phyloP scores from a whole-genome alignment of 2,329 filamentous ascomycete genomes.

The Trichoderma lentiforme region DNA sequence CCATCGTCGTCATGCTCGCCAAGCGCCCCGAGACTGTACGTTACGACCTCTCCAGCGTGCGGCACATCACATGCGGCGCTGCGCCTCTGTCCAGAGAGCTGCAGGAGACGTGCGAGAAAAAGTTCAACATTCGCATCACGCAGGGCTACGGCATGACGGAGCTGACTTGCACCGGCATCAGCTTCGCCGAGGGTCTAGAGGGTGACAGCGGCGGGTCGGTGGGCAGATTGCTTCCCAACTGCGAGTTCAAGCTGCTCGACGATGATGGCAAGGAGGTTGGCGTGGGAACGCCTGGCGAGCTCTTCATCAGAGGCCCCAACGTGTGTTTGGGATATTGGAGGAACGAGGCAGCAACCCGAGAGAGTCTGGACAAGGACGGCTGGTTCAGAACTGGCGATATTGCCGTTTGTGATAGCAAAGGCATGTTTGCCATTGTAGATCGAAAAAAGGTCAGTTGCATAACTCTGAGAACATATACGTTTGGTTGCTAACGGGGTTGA shows the following conservation, averaged over 20 bases:
- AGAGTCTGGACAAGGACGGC: constrained; percentile 47
- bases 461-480: background rate
- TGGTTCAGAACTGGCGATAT: constrained; percentile 61
- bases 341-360: constrained; percentile 52
- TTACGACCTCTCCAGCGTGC: constrained; percentile 52
- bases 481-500: background rate
- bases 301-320: constrained; percentile 54
- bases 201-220: constrained; percentile 43
- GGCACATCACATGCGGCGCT: constrained; percentile 48
- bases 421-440: constrained; percentile 44
- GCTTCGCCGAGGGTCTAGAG: constrained; percentile 38
- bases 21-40: constrained; percentile 52
- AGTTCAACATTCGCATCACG: constrained; percentile 39
- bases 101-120: constrained; percentile 44
- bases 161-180: constrained; percentile 40
- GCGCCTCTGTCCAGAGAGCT: constrained; percentile 47
- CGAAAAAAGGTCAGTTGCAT: constrained; percentile 43
- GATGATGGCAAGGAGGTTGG: constrained; percentile 50
- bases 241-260: constrained; percentile 51
- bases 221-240: constrained; percentile 52
- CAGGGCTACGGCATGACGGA: constrained; percentile 65
- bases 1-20: constrained; percentile 56
- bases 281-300: constrained; percentile 48
- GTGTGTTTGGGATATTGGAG: constrained; percentile 58
- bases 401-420: constrained; percentile 45